Conservation (phyloP, 2,329 filamentous ascomycete species). For the Diaporthe helianthi region DNA sequence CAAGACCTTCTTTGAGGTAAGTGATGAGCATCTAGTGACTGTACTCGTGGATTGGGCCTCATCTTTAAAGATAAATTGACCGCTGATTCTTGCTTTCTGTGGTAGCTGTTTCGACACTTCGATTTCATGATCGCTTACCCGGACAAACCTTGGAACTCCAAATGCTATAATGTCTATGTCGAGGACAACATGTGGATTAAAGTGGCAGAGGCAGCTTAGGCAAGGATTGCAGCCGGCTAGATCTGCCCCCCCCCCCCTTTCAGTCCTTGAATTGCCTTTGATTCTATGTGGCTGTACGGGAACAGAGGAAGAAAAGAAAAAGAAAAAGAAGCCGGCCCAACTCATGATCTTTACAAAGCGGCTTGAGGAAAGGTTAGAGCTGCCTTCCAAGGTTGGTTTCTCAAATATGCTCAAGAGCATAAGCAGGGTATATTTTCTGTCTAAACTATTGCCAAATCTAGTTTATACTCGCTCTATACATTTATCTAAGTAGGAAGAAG, state of each 20-base stretch:
- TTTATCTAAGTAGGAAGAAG: not conserved
- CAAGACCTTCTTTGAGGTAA: slow-evolving; percentile 46
- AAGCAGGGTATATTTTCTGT: not conserved
- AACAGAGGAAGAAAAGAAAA: too few species aligned
- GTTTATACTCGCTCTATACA: fast-evolving
- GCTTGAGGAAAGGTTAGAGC: not conserved
- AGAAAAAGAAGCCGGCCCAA: too few species aligned
- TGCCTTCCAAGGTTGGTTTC: not conserved
- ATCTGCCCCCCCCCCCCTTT: too few species aligned
- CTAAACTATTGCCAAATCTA: not conserved
- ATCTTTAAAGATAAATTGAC: not conserved
- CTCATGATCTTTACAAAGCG: not conserved
- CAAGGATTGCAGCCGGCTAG: not conserved
- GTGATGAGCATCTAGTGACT: not conserved
- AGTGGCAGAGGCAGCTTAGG: not conserved
- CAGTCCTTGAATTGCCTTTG: not conserved
- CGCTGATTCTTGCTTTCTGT: not conserved
- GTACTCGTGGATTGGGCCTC: not conserved
- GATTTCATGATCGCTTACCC: slow-evolving; percentile 27
- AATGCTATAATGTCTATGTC: slow-evolving; percentile 26
- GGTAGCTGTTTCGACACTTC: slow-evolving; percentile 29
- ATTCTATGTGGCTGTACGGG: not conserved
- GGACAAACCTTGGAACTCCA: slow-evolving; percentile 7
- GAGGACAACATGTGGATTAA: slow-evolving; percentile 20
- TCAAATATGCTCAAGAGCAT: not conserved